These are phyloP conservation scores for Talaromyces sp. DNA, from an alignment of 2,329 filamentous ascomycete genomes.

Conservation along the genomic window DNA sequence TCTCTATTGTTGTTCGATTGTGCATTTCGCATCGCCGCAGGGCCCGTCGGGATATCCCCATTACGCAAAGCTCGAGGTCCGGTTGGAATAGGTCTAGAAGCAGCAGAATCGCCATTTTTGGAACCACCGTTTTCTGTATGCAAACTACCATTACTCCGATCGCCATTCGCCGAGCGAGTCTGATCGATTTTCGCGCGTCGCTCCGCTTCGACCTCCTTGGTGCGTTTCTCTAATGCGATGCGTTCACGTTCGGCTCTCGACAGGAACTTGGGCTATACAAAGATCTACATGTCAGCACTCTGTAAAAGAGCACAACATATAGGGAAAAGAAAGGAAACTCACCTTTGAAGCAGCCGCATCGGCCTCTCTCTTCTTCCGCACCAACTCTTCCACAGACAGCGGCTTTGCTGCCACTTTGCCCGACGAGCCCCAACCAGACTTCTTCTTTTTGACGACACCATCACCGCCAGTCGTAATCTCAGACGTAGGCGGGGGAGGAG, in stretches of 20 bases:
- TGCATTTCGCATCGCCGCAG: constrained; percentile 44
- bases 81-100: constrained; percentile 52
- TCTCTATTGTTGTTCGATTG: constrained; percentile 38
- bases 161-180: constrained; percentile 17
- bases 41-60: constrained; percentile 44
- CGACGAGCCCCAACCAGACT: constrained; percentile 48
- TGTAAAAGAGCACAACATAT: constrained; percentile 12
- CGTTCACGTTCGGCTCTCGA: constrained; percentile 77
- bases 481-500: constrained; percentile 31
- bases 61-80: constrained; percentile 65
- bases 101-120: not conserved
- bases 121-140: constrained; percentile 18
- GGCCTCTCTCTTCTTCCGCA: constrained; percentile 78
- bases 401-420: constrained; percentile 39
- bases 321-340: not conserved
- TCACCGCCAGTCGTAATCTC: constrained; percentile 32
- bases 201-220: constrained; percentile 64
- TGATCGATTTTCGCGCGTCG: constrained; percentile 44
- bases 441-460: constrained; percentile 41
- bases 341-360: constrained; percentile 77
- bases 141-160: constrained; percentile 16
- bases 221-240: constrained; percentile 70
- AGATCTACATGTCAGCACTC: constrained; percentile 12
- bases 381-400: constrained; percentile 77
- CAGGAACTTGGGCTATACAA: constrained; percentile 67